Evolutionary conservation across 2,329 filamentous ascomycete genomes (phyloP).

Genomic region (Neofusicoccum cordaticola): DNA sequence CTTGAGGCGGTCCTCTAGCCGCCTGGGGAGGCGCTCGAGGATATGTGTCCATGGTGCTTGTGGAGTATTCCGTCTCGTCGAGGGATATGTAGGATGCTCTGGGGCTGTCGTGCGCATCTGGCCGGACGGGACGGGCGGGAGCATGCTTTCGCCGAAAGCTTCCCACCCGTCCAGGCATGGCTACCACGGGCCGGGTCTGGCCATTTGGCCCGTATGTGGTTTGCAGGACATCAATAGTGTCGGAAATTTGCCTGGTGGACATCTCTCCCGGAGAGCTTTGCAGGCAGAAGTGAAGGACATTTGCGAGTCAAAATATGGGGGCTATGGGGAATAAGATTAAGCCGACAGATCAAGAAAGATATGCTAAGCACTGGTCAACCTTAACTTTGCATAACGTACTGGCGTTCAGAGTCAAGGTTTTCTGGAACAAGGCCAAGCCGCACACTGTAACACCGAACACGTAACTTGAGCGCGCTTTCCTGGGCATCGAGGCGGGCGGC

Average conservation of each 20-base stretch:
- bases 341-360: not conserved
- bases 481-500: not conserved
- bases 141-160: not conserved
- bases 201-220: not conserved
- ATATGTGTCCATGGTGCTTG: not conserved
- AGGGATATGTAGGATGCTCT: constrained; percentile 10
- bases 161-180: not conserved
- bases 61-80: not conserved
- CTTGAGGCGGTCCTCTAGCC: not conserved
- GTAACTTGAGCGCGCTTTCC: not conserved
- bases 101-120: constrained; percentile 3
- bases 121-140: not conserved
- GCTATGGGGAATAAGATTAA: not conserved
- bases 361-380: not conserved
- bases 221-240: not conserved
- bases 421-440: constrained; percentile 1
- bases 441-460: constrained; percentile 3
- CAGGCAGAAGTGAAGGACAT: not conserved
- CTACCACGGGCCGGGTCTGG: not conserved
- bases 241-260: not conserved
- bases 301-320: not conserved
- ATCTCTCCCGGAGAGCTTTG: not conserved
- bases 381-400: not conserved
- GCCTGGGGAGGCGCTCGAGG: not conserved
- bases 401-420: not conserved